phyloP scores from a whole-genome alignment of 352 stramenopile genomes.

The Blastocystis sp. region DNA sequence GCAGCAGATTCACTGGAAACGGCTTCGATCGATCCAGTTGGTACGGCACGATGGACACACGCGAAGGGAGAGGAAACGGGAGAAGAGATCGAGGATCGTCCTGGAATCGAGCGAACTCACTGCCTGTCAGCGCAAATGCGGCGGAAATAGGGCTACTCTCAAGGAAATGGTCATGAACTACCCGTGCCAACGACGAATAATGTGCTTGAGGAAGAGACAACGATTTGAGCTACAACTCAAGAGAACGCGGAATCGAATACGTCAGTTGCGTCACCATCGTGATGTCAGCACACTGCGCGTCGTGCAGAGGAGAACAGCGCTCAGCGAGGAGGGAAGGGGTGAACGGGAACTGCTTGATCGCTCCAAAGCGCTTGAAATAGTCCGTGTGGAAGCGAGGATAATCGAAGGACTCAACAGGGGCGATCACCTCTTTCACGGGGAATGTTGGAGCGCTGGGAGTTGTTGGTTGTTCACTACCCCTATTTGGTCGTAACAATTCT shows the following conservation, averaged over 20 bases:
- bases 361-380: neutral
- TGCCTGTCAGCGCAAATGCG: neutral
- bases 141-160: neutral
- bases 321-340: neutral
- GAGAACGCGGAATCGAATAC: neutral
- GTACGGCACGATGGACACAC: constrained; percentile 9
- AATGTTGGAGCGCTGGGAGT: too few species aligned
- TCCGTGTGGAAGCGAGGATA: neutral
- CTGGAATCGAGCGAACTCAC: neutral
- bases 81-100: neutral
- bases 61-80: neutral
- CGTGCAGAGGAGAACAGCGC: neutral
- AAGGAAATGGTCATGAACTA: neutral
- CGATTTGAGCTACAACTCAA: constrained; percentile 7
- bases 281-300: constrained; percentile 5
- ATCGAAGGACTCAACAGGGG: too few species aligned
- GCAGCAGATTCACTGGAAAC: constrained; percentile 28
- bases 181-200: constrained; percentile 5
- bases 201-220: neutral
- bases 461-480: too few species aligned
- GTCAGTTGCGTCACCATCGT: constrained; percentile 34
- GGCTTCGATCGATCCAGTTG: neutral
- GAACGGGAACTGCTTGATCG: constrained; percentile 17
- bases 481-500: too few species aligned
- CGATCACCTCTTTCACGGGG: too few species aligned